phyloP scores from a whole-genome alignment of 176 grass and related monocot genomes.

The Tillandsia leiboldiana region DNA sequence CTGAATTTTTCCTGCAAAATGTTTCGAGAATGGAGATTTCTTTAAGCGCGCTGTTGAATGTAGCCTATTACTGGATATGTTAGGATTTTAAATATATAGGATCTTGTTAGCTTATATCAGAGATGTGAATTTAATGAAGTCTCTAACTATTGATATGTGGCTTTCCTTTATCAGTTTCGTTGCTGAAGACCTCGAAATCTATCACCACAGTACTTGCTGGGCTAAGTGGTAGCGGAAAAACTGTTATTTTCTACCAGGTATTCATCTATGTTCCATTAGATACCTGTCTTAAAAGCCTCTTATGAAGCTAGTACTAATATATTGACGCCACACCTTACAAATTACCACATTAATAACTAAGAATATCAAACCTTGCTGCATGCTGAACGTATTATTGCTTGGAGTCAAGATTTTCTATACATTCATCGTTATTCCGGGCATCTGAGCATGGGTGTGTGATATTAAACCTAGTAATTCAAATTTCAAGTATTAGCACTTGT shows the following conservation, averaged over 20 bases:
- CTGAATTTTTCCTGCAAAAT: neutral
- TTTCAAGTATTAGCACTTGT: neutral
- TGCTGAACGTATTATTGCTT: no score
- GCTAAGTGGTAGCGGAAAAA: constrained; percentile 88
- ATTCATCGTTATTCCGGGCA: no score
- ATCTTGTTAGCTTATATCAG: neutral
- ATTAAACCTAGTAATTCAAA: no score
- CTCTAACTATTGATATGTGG: neutral
- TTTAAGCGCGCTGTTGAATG: neutral
- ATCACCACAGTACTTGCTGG: constrained; percentile 74
- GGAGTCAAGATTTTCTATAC: no score
- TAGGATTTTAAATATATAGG: neutral
- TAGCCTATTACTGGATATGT: neutral
- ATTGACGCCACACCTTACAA: no score
- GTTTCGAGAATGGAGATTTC: neutral
- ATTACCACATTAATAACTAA: no score
- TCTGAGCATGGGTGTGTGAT: neutral
- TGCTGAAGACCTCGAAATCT: constrained; percentile 51
- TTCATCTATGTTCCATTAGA: neutral
- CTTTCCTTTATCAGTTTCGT: constrained; percentile 36
- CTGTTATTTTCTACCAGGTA: constrained; percentile 90
- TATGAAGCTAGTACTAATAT: neutral
- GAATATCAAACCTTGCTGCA: no score
- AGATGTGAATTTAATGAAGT: constrained; percentile 9
- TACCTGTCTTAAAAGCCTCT: neutral